Base-by-base conservation (phyloP, 2,329 filamentous ascomycete species). In the Aspergillus fumigatus region DNA sequence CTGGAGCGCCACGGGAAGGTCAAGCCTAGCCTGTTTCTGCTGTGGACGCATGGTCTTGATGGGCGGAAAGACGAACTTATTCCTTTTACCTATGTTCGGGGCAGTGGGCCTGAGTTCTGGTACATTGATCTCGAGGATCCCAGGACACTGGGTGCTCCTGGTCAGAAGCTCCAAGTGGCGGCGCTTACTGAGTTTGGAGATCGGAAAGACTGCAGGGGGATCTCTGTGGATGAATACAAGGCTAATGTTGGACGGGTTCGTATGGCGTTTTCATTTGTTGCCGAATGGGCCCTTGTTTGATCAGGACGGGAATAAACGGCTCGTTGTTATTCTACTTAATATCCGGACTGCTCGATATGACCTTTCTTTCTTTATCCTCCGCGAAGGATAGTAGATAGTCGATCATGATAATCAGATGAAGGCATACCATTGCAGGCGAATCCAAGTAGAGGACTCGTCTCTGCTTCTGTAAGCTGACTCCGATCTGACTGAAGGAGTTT, bases 101-200 rank as follows among this genome's bases (percentile, higher is more conserved):
- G 74, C 3, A 70, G 70, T 65, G 89, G 88, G 14, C 4, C 32
- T 17, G 88, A 83, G 67, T 86, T 87, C 75, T 95, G 88, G 84
- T 96, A 90, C 85, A 74, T 85, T 1, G 93, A 97, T 73, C 82
- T 97, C 3, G 67, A 71, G 3, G 77, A 81, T 26, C 80, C 84
- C 1, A 73, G 78, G 32, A 82, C 87, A 56, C 75, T 95, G 21
- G 90, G 90, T 1, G 79, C 78, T 0, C 83, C 86, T 0, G 90
- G 90, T 0, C 84, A 92, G 73, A 84, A 81, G 53, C 76, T 93
- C 5, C 81, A 80, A 62, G 73, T 94, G 29, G 83, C 83, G 56
- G 83, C 84, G 21, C 77, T 96, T 40, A 84, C 75, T 11, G 77
- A 67, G 25, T 80, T 84, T 55, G 76, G 72, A 6, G 82, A 78